Percentiles rank a stretch among this genome's conserved stretches.
Conservation (phyloP, 2,329 filamentous ascomycete species). For the Diaporthe sp. region DNA sequence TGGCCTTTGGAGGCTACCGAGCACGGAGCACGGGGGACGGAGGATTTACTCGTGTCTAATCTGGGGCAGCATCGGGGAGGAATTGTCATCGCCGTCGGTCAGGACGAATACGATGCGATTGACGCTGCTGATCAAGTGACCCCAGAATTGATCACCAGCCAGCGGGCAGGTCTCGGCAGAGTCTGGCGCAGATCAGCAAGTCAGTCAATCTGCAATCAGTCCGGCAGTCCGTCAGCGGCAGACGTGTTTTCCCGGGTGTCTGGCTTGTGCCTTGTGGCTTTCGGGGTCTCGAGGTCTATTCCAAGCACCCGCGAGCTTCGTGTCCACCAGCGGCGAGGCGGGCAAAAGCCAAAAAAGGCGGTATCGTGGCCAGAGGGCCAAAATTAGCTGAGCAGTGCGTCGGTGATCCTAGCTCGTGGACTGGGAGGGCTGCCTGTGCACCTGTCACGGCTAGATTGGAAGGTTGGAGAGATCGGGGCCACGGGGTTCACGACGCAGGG, state of each 20-base stretch:
- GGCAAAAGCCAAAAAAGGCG: background rate
- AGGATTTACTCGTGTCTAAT: slow-evolving; percentile 18
- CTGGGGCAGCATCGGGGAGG: slow-evolving; percentile 6
- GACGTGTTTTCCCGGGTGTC: background rate
- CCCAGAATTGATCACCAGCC: slow-evolving; percentile 31
- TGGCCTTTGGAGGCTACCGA: background rate
- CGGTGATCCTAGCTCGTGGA: slow-evolving; percentile 8
- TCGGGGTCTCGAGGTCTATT: background rate
- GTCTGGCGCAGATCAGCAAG: background rate
- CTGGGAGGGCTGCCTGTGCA: slow-evolving; percentile 8
- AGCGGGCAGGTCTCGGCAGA: slow-evolving; percentile 25
- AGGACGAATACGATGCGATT: slow-evolving; percentile 33
- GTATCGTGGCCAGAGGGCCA: background rate
- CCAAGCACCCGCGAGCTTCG: slow-evolving; percentile 9
- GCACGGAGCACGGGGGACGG: background rate
- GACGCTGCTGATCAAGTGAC: slow-evolving; percentile 30
- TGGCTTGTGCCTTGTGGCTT: background rate
- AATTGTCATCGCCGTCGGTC: slow-evolving; percentile 32
- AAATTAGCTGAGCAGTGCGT: slow-evolving; percentile 23
- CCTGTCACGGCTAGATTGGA: slow-evolving; percentile 23
- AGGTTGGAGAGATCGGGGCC: slow-evolving; percentile 19
- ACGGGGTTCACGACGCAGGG: slow-evolving; percentile 22
- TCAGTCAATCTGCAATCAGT: background rate
- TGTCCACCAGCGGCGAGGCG: background rate
- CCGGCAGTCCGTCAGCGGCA: background rate